phyloP scores from a whole-genome alignment of 768 basidiomycete genomes.

The Phlegmacium glaucopus region DNA sequence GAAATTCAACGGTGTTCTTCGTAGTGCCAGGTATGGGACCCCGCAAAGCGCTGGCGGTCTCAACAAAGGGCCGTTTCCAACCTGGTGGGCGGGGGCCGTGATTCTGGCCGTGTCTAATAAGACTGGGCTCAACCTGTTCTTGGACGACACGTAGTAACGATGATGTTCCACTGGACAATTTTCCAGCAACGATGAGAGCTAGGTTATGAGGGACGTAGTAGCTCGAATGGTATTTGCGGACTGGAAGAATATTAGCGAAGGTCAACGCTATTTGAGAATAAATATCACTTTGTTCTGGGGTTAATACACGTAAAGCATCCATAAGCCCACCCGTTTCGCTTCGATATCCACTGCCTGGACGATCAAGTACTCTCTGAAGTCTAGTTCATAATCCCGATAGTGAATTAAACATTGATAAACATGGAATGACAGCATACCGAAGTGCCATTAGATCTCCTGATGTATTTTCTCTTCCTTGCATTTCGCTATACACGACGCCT shows the following conservation, averaged over 20 bases:
- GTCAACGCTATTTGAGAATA: constrained; percentile 1
- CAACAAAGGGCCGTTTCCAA: constrained; percentile 94
- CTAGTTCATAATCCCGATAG: constrained; percentile 33
- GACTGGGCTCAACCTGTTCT: constrained; percentile 75
- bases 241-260: constrained; percentile 36
- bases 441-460: constrained; percentile 88
- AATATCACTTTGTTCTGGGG: constrained; percentile 79
- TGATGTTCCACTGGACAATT: constrained; percentile 69
- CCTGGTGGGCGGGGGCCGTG: constrained; percentile 66
- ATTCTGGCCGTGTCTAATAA: constrained; percentile 72
- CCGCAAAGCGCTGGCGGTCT: constrained; percentile 73
- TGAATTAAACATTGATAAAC: background rate
- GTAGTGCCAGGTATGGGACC: constrained; percentile 46
- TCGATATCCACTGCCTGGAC: constrained; percentile 80
- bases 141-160: constrained; percentile 83
- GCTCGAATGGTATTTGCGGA: constrained; percentile 81
- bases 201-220: constrained; percentile 96
- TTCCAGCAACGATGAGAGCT: constrained; percentile 85
- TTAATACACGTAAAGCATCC: constrained; percentile 82
- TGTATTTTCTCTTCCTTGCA: constrained; percentile 96
- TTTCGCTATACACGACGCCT: constrained; percentile 96
- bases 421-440: constrained; percentile 43
- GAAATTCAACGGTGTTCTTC: constrained; percentile 81
- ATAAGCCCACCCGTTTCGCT: constrained; percentile 97
- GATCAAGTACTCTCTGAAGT: constrained; percentile 77